Evolutionary conservation across 108 stramenopile species (phyloP).

Genomic region (Skeletonema tropicum): DNA sequence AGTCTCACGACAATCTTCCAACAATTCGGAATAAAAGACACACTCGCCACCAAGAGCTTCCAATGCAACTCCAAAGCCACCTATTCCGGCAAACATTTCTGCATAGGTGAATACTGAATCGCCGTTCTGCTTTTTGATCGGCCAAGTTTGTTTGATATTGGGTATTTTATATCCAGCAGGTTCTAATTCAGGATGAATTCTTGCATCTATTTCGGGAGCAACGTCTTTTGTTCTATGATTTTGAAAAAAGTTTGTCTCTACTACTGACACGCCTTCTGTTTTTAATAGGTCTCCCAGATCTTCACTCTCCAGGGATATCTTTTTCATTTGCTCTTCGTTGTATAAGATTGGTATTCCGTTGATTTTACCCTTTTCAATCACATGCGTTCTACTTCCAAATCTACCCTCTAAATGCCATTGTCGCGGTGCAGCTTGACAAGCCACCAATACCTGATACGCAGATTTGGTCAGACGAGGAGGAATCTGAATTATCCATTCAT

Average conservation of each 20-base stretch:
- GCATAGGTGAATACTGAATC: slow-evolving; percentile 63
- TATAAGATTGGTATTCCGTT: slow-evolving; percentile 48
- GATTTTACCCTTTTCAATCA: slow-evolving; percentile 22
- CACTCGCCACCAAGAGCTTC: slow-evolving; percentile 79
- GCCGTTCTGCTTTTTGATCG: neutral
- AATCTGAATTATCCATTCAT: slow-evolving; percentile 57
- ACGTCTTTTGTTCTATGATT: slow-evolving; percentile 37
- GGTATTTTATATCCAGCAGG: slow-evolving; percentile 25
- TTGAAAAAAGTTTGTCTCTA: slow-evolving; percentile 38
- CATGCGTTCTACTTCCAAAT: slow-evolving; percentile 71
- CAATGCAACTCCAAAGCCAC: slow-evolving; percentile 85
- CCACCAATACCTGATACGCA: slow-evolving; percentile 57
- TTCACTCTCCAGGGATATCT: slow-evolving; percentile 6
- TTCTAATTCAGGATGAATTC: slow-evolving; percentile 42
- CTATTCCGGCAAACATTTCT: slow-evolving; percentile 83
- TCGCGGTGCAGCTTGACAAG: slow-evolving; percentile 49
- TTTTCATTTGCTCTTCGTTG: slow-evolving; percentile 9
- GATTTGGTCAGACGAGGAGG: slow-evolving; percentile 66
- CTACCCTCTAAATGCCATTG: slow-evolving; percentile 80
- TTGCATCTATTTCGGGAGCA: slow-evolving; percentile 36
- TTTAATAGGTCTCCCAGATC: slow-evolving; percentile 42
- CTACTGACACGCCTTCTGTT: slow-evolving; percentile 49
- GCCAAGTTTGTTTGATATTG: slow-evolving; percentile 8
- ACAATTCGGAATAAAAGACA: slow-evolving; percentile 76
- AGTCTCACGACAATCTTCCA: slow-evolving; percentile 54